Evolutionary conservation across 1,284 basidiomycete species (phyloP).

Genomic region (Sanghuangporus baumii): DNA sequence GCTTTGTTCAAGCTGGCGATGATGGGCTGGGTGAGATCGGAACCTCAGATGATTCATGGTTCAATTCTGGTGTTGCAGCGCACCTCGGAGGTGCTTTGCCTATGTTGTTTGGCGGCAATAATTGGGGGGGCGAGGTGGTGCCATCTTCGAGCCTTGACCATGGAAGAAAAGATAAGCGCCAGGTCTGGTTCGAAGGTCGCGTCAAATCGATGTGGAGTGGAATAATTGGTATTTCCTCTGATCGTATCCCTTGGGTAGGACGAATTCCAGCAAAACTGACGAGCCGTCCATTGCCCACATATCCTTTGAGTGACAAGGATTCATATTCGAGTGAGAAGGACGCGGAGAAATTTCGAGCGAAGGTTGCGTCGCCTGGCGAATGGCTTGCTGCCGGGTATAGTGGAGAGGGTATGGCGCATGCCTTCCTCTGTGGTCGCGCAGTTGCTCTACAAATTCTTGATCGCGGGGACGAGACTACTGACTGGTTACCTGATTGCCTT

Average conservation of each 20-base stretch:
- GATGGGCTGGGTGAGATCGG: constrained; percentile 34
- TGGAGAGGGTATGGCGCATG: constrained; percentile 65
- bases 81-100: constrained; percentile 44
- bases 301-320: constrained; percentile 19
- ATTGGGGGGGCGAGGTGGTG: constrained; percentile 30
- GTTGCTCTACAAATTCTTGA: constrained; percentile 52
- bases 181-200: constrained; percentile 30
- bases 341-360: not conserved
- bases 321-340: not conserved
- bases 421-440: constrained; percentile 54
- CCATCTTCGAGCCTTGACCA: not conserved
- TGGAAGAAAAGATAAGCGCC: constrained; percentile 8
- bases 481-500: constrained; percentile 47
- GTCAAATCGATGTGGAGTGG: constrained; percentile 56
- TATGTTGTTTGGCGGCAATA: constrained; percentile 39
- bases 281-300: constrained; percentile 26
- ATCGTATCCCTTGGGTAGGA: constrained; percentile 53
- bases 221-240: constrained; percentile 48
- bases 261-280: constrained; percentile 37
- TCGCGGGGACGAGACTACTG: constrained; percentile 28
- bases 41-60: constrained; percentile 38
- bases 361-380: constrained; percentile 32
- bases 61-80: constrained; percentile 35
- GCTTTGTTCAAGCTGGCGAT: constrained; percentile 31
- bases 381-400: constrained; percentile 56